Conservation (phyloP, 2,329 filamentous ascomycete genomes). For the Botrytis hyacinthi region DNA sequence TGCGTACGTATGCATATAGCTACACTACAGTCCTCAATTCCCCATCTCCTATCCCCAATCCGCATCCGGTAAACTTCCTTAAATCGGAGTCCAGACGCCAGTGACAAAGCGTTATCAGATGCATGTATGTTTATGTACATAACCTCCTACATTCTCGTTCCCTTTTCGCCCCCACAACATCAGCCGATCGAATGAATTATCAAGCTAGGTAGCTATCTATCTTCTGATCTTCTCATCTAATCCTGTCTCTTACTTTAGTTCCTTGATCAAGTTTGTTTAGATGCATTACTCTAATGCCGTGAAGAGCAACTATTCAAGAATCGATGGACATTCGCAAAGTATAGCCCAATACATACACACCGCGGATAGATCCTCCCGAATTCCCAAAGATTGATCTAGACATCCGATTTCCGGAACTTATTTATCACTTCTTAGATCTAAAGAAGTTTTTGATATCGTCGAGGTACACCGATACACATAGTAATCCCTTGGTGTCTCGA, state of each 20-base stretch:
- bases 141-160: neutral
- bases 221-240: neutral
- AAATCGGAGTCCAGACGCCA: neutral
- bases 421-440: neutral
- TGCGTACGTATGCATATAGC: neutral
- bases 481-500: neutral
- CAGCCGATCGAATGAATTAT: neutral
- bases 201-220: neutral
- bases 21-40: neutral
- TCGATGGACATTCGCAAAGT: neutral
- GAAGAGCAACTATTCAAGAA: neutral
- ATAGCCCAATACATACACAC: neutral
- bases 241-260: neutral
- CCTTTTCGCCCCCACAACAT: conserved; percentile 1
- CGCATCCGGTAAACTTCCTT: neutral
- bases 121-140: too few relatives aligned
- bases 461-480: neutral
- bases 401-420: neutral
- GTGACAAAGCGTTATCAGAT: neutral
- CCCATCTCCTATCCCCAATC: neutral
- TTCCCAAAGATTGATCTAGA: neutral
- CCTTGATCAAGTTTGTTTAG: neutral
- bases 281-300: neutral
- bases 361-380: neutral
- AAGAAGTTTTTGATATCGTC: neutral